Base-by-base conservation (phyloP, 176 grass and related monocot genomes). In the Thinopyrum elongatum region DNA sequence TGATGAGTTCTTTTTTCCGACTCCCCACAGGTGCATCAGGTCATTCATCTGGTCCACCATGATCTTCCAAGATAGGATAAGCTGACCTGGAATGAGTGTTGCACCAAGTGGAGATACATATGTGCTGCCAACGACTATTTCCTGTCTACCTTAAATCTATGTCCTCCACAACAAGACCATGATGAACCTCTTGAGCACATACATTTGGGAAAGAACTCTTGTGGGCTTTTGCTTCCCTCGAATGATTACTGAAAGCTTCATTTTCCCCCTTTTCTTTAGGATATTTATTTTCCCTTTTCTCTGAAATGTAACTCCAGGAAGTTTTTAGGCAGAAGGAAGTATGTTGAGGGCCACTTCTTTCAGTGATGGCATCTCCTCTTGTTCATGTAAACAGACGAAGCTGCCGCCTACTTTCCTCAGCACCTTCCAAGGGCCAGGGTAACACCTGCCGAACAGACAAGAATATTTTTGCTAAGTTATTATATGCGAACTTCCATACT, bases 321-420 rank as follows among this genome's bases (percentile, higher is more conserved):
- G 26, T 19, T 83, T 51, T 27, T 74, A 98, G 74, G 86, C 78
- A 86, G 90, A 91, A 78, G 93, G 93, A 82, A 98, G 96, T 83
- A 98, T 98, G 69, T 94, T 10, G 19, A 98, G 96, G 36, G 93
- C 96, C 38, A 95, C 93, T 90, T 98, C 91, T 88, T 98, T 95
- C 57, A 94, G 61, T 13, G 93, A 94, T 23, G 96, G 96, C 96
- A 98, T 98, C 62, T 94, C 86, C 84, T 94, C 86, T 62, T 98
- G 90, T 77, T 91, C 75, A 79, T 98, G 96, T 86, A 98, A 84
- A 77, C 91, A 88, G 57, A 94, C 64, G 62, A 94, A 98, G 59
- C 42, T 92, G 76, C 87, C 82, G 58, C 88, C 81, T 79, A 92
- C 42, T 83, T 91, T 95, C 87, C 96, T 94, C 64, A 95, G 59